Base-by-base conservation (phyloP, 306 rosid genomes). In the Amphicarpaea edgeworthii region DNA sequence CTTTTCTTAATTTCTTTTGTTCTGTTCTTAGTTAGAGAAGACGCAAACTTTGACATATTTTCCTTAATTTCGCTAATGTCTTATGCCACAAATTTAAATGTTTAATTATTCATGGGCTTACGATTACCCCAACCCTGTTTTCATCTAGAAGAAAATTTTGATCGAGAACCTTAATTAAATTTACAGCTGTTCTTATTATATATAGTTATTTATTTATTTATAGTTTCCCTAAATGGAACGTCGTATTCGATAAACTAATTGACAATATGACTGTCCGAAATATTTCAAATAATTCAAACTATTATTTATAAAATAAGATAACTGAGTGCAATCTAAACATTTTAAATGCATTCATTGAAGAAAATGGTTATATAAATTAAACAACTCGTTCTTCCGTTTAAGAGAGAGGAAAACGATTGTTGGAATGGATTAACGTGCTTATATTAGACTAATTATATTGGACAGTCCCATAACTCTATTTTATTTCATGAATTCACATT, bases 41-140 rank as follows among this genome's bases (percentile, higher is more conserved):
- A 58, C 30, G 30, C 2, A 34, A 69, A 68, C 30, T 46, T 69
- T 78, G 82, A 78, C 77, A 0, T 46, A 59, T 30, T 21, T 15
- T 45, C 37, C n/a, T n/a, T n/a, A n/a, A n/a, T 5, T 14, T 34
- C 2, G 9, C 4, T 8, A 5, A 38, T 12, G 45, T 71, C 32
- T 61, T 49, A 21, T 24, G 72, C 50, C 66, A 16, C 12, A 37
- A 17, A 2, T 57, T 59, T 20, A 45, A 3, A 8, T 57, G 4
- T 57, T 59, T 20, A 45, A 3, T 20, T 57, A 11, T 10, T 54
- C 0, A 6, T 0, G 9, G 53, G 59, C 74, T 54, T 55, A 30
- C n/a, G 41, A n/a, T n/a, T n/a, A n/a, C n/a, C 45, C 67, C 75
- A 43, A 67, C 38, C 57, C 11, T 5, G 24, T 1, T 17, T 4